Conservation (phyloP, 495 filamentous ascomycete species). For the Penicillium crystallinum region DNA sequence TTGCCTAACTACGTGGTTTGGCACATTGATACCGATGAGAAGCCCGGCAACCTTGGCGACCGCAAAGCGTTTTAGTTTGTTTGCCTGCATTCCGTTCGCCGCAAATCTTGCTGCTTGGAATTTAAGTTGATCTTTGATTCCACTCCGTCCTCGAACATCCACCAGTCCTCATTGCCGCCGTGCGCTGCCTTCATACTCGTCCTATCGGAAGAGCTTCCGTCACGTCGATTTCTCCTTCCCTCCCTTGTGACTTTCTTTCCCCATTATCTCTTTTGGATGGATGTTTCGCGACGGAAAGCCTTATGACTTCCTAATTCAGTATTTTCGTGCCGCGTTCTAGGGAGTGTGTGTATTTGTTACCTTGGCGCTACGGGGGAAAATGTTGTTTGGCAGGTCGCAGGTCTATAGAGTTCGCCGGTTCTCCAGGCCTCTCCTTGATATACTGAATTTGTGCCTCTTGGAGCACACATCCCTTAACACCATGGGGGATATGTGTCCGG, state of each 20-base stretch:
- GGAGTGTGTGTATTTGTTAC: slow-evolving; percentile 35
- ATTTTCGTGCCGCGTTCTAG: slow-evolving; percentile 34
- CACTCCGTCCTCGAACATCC: slow-evolving; percentile 12
- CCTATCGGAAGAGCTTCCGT: too few relatives aligned
- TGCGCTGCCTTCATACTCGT: too few relatives aligned
- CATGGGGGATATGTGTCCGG: slow-evolving; percentile 1
- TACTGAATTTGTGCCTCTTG: slow-evolving; percentile 19
- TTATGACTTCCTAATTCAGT: slow-evolving; percentile 41
- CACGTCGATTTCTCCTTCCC: slow-evolving; percentile 10
- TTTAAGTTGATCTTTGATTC: slow-evolving; percentile 24
- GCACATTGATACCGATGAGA: slow-evolving; percentile 99
- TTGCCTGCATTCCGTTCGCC: slow-evolving; percentile 5
- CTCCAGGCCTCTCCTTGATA: slow-evolving; percentile 29
- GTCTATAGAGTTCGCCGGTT: slow-evolving; percentile 35
- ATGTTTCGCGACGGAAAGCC: slow-evolving; percentile 27
- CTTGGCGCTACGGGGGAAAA: slow-evolving; percentile 40
- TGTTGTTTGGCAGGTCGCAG: slow-evolving; percentile 33
- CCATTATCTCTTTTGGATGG: slow-evolving; percentile 18
- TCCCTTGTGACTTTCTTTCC: slow-evolving; percentile 14
- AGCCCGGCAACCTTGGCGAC: slow-evolving; percentile 66
- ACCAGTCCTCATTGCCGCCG: slow-evolving; percentile 13
- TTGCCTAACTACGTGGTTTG: slow-evolving; percentile 97
- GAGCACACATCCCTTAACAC: background rate
- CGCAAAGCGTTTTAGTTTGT: slow-evolving; percentile 38
- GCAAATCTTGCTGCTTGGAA: slow-evolving; percentile 6